Percentiles rank a stretch among this genome's conserved stretches.
These are phyloP conservation scores for Geotrichum phurueaensis DNA, from an alignment of 1,139 yeast genomes.

Conservation along the genomic window DNA sequence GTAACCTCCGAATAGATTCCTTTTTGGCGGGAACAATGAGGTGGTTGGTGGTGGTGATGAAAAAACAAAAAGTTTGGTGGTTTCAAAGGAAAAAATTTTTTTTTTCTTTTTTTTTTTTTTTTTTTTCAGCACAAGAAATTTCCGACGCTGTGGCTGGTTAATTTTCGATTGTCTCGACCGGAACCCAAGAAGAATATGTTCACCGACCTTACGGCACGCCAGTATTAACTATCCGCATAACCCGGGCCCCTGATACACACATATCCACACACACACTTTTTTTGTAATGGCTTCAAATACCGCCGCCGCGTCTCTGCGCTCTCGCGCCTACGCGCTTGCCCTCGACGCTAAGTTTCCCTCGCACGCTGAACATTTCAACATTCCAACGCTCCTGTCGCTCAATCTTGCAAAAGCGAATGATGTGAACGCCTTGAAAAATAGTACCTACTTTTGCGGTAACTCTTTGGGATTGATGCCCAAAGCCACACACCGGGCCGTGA, in stretches of 20 bases:
- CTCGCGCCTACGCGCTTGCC: conserved; percentile 23
- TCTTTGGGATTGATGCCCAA: conserved; percentile 87
- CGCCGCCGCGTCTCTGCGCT: neutral
- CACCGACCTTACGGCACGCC: neutral
- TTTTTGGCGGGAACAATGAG: neutral
- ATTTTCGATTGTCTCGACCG: neutral
- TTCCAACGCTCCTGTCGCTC: conserved; percentile 56
- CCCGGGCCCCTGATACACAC: neutral
- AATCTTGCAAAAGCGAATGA: conserved; percentile 15
- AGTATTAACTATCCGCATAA: neutral
- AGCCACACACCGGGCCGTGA: conserved; percentile 51
- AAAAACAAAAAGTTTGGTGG: neutral
- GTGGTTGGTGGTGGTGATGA: neutral
- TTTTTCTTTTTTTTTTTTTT: too few species aligned
- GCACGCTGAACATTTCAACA: conserved; percentile 42
- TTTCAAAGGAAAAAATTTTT: neutral
- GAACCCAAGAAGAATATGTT: neutral
- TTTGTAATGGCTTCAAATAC: neutral
- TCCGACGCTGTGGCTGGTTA: neutral
- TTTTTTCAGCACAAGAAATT: neutral
- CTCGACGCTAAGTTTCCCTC: conserved; percentile 40
- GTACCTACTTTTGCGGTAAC: conserved; percentile 78
- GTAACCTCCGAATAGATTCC: neutral
- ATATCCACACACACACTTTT: neutral
- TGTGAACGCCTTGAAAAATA: conserved; percentile 24